Base-by-base conservation (phyloP, 371 early-diverging fungal genomes). In the Entomophthora muscae region DNA sequence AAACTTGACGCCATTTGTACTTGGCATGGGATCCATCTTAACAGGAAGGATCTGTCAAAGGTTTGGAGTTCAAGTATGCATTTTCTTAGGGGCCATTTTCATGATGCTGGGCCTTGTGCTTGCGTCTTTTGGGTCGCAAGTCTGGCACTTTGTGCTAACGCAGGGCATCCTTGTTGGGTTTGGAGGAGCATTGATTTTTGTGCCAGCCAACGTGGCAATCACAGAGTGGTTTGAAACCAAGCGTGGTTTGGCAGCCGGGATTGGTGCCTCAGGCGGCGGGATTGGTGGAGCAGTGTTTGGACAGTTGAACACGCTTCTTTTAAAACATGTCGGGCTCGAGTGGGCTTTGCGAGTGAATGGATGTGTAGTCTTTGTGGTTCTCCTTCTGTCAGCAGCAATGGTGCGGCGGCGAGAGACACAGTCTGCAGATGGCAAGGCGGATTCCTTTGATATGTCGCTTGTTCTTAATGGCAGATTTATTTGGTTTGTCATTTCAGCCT, bases 81-180 rank as follows among this genome's bases (percentile, higher is more conserved):
- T 28, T 57, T 22, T 57, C 3, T 13, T 57, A 10, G 57, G 57
- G 27, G 31, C 57, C 13, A 7, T 29, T 28, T 10, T 57, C 22
- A 57, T 57, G 7, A 27, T 31, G 7, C 10, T 28, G 13, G 13
- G 22, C 3, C 22, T 28, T 12, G 28, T 57, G 24, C 10, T 64
- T 1, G 65, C 57, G 1, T 64, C 65, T 1, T 64, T 57, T 30
- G 42, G 52, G 10, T 29, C 57, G 27, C 30, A 57, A 29, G 57
- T 77, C 3, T 81, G 82, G 82, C 79, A 79, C 30, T 66, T 85
- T 32, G 75, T 80, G 31, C 61, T 88, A 2, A 78, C 85, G 0
- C 86, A 86, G 69, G 88, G 86, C 13, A 61, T 88, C 2, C 52
- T 85, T 13, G 81, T 83, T 69, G 81, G 82, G 0, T n/a, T 77